A percentile compares a stretch with the other conserved stretches of the same genome.
Evolutionary conservation across 768 basidiomycete genomes (phyloP).

Genomic region (Gymnopilus dilepis): DNA sequence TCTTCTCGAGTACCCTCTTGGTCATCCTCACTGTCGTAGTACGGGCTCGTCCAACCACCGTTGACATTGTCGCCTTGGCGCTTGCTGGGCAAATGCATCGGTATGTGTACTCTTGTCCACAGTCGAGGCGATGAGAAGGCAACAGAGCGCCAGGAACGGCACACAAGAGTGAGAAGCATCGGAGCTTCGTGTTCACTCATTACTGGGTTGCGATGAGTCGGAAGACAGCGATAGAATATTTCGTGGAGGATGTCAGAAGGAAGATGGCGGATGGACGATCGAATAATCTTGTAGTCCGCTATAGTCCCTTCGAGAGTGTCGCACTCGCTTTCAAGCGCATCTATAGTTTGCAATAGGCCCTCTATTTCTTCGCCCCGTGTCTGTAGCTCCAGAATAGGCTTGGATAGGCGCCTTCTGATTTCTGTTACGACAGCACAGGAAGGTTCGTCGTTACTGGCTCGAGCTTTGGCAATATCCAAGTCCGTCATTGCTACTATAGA

Average conservation of each 20-base stretch:
- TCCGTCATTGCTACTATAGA: too few species aligned
- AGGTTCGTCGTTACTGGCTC: not conserved
- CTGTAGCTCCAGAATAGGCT: not conserved
- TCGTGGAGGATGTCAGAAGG: not conserved
- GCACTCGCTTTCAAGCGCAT: not conserved
- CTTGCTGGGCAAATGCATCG: not conserved
- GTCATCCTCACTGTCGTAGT: not conserved
- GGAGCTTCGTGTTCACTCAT: not conserved
- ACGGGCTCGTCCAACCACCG: not conserved
- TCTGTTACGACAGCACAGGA: not conserved
- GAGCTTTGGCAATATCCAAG: too few species aligned
- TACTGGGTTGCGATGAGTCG: not conserved
- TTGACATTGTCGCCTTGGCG: too few species aligned
- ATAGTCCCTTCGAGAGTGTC: not conserved
- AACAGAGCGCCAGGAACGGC: not conserved
- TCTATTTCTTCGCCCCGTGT: not conserved
- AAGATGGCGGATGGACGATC: not conserved
- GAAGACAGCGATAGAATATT: not conserved
- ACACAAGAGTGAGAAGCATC: not conserved
- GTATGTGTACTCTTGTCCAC: conserved; percentile 7
- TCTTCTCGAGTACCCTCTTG: not conserved
- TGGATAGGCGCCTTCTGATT: not conserved
- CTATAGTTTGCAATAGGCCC: not conserved
- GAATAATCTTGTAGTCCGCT: not conserved
- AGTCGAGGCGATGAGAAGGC: conserved; percentile 6